These are phyloP conservation scores for Sporothrix globosa DNA, from an alignment of 2,329 filamentous ascomycete genomes.

Conservation along the genomic window DNA sequence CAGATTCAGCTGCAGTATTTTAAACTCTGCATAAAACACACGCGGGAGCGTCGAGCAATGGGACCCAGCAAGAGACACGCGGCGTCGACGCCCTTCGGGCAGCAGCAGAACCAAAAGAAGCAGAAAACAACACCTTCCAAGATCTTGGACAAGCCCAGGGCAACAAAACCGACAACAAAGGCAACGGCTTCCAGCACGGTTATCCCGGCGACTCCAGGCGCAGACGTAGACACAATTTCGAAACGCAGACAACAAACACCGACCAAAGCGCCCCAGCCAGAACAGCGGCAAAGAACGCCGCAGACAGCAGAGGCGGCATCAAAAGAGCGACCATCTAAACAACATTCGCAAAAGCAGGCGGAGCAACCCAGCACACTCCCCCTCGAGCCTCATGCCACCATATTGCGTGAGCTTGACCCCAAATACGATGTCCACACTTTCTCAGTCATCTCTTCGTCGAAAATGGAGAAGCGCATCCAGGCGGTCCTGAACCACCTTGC, in stretches of 20 bases:
- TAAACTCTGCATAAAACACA: background rate
- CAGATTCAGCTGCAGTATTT: too few species aligned
- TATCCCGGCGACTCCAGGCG: conserved; percentile 31
- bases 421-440: conserved; percentile 56
- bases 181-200: background rate
- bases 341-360: conserved; percentile 27
- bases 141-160: background rate
- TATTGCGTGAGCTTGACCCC: conserved; percentile 50
- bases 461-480: conserved; percentile 59
- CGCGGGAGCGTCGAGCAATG: background rate
- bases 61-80: conserved; percentile 20
- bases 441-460: conserved; percentile 62
- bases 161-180: background rate
- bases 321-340: conserved; percentile 37
- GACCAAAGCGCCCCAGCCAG: conserved; percentile 31
- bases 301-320: conserved; percentile 41
- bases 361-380: conserved; percentile 39
- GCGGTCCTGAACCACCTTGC: conserved; percentile 52
- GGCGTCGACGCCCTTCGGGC: background rate
- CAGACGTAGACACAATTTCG: background rate
- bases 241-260: background rate
- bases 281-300: conserved; percentile 40
- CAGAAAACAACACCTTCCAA: conserved; percentile 23
- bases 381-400: conserved; percentile 47
- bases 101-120: conserved; percentile 27